phyloP scores from a whole-genome alignment of 805 yeast species.

The Yarrowia keelungensis region DNA sequence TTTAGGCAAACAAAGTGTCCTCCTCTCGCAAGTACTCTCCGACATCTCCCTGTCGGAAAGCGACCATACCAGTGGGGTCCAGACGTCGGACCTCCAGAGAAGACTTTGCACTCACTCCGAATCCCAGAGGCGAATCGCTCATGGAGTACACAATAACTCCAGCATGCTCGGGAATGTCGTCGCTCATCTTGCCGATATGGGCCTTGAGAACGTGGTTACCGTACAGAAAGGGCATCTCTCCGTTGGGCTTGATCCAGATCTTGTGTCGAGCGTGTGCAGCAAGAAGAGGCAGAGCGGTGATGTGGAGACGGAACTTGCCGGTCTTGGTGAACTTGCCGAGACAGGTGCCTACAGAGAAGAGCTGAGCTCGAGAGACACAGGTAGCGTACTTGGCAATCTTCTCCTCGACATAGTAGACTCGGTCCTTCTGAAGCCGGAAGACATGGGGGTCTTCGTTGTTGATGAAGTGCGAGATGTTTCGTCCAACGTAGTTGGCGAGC shows the following conservation, averaged over 20 bases:
- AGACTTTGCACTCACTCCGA: slow-evolving; percentile 92
- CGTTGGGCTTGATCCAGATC: slow-evolving; percentile 95
- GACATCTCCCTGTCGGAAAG: slow-evolving; percentile 95
- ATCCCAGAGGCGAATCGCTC: slow-evolving; percentile 90
- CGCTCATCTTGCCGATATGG: slow-evolving; percentile 95
- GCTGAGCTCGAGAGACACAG: slow-evolving; percentile 82
- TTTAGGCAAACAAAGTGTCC: slow-evolving; percentile 86
- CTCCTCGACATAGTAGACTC: slow-evolving; percentile 90
- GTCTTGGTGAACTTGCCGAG: slow-evolving; percentile 97
- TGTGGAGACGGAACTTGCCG: slow-evolving; percentile 93
- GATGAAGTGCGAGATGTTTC: slow-evolving; percentile 86
- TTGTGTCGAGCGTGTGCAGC: slow-evolving; percentile 91
- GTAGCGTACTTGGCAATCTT: slow-evolving; percentile 86
- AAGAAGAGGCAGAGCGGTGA: slow-evolving; percentile 84
- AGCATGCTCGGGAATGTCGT: slow-evolving; percentile 97
- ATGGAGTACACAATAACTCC: slow-evolving; percentile 92
- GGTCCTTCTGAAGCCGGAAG: slow-evolving; percentile 92
- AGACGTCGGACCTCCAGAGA: slow-evolving; percentile 85
- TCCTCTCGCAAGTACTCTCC: slow-evolving; percentile 98
- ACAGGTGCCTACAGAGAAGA: slow-evolving; percentile 93
- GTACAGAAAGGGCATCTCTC: slow-evolving; percentile 97
- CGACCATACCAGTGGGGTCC: slow-evolving; percentile 94
- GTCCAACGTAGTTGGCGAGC: slow-evolving; percentile 94
- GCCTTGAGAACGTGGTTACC: slow-evolving; percentile 97
- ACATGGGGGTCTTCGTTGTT: slow-evolving; percentile 93